Evolutionary conservation across 768 basidiomycete genomes (phyloP), one percentile per base, ranked within the genome.

Genomic region (Gautieria morchelliformis): DNA sequence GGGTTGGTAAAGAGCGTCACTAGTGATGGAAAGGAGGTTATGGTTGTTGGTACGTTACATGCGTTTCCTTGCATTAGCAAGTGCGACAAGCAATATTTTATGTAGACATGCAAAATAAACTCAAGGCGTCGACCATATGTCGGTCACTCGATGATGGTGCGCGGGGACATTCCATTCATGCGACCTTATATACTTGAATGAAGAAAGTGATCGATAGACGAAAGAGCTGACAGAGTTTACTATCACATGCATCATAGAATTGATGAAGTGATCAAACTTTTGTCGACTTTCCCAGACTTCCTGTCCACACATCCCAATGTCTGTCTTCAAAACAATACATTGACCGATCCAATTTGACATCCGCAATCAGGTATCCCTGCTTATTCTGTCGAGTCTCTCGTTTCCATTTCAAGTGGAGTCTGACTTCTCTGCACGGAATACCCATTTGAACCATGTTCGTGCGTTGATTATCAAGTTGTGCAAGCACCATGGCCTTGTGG

Each of bases 71-170:
- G n/a, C 14, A 22, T 45, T 32, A 1, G 45, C 27, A 8, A 12
- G 12, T 37, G 9, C 14, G 35, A 37, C 2, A 2, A 10, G 2
- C 14, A 10, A 5, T 24, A 15, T 10, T 50, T n/a, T 20, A 20
- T 37, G 33, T 35, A 57, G 56, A 57, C 17, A 57, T 50, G 46
- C 56, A 57, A 37, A 57, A 57, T 50, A 57, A 57, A 50, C 27
- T 57, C 30, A 57, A 27, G 35, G 37, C 56, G 5, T n/a, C 15
- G 15, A 47, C 37, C 6, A 57, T 57, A 33, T 57, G 10, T 20
- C 32, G 12, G 1, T 44, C 42, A 24, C 42, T 56, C 4, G 20
- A 37, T 30, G n/a, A 46, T 17, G 54, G 54, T 56, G 45, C 15
- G 54, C 4, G 22, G 24, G 12, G n/a, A n/a, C 32, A 2, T 30